A percentile compares a stretch with the other conserved stretches of the same genome.
phyloP scores from a whole-genome alignment of 2,329 filamentous ascomycete genomes.

The Hypoxylon sp. region DNA sequence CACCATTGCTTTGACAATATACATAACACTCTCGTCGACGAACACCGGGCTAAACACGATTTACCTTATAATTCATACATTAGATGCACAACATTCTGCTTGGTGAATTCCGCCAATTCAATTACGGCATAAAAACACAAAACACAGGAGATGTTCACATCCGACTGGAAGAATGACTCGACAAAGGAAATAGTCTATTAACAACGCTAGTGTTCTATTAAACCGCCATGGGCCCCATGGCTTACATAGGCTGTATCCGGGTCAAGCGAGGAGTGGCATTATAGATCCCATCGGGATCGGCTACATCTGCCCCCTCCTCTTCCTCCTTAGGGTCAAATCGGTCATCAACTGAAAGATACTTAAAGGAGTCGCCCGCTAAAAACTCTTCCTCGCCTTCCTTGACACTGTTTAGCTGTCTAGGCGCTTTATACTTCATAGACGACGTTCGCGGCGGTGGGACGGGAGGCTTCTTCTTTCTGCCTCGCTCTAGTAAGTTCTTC shows the following conservation, averaged over 20 bases:
- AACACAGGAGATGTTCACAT: too few relatives aligned
- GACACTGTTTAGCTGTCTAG: not conserved
- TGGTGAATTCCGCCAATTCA: too few relatives aligned
- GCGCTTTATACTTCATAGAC: not conserved
- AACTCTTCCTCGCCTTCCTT: conserved; percentile 10
- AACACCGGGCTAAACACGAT: not conserved
- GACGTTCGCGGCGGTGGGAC: too few relatives aligned
- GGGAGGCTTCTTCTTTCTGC: not conserved
- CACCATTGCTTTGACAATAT: not conserved
- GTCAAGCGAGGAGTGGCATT: not conserved
- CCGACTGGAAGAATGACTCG: too few relatives aligned
- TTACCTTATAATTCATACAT: too few relatives aligned
- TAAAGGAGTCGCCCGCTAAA: not conserved
- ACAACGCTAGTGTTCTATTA: not conserved
- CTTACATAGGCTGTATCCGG: not conserved
- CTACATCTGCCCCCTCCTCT: not conserved
- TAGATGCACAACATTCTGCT: too few relatives aligned
- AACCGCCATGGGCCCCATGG: not conserved
- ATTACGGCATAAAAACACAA: too few relatives aligned
- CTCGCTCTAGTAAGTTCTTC: not conserved
- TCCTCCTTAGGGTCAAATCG: conserved; percentile 3
- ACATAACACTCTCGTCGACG: too few relatives aligned
- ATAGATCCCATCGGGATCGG: not conserved
- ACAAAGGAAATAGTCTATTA: too few relatives aligned
- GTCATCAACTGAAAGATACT: not conserved